A percentile compares a stretch with the other conserved stretches of the same genome.
Evolutionary conservation across 2,329 filamentous ascomycete species (phyloP).

Genomic region (Colletotrichum coccodes): DNA sequence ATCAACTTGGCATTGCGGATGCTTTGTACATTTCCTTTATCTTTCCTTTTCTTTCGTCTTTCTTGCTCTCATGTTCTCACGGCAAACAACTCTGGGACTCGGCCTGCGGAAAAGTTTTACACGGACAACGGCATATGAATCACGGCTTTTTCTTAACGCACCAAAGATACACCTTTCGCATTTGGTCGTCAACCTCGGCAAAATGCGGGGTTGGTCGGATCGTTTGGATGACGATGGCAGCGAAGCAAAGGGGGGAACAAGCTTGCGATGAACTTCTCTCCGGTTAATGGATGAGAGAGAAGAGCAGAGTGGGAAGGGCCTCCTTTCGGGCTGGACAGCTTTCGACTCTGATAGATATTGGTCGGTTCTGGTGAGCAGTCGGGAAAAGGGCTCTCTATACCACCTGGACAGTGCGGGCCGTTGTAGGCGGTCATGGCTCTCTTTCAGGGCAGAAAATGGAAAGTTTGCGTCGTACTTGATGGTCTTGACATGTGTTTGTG

Average conservation of each 20-base stretch:
- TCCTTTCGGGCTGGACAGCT: constrained; percentile 16
- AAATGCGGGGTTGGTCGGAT: constrained; percentile 30
- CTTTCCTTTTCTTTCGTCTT: constrained; percentile 12
- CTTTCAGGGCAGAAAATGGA: constrained; percentile 34
- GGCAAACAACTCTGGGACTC: constrained; percentile 32
- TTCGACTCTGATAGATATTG: constrained; percentile 32
- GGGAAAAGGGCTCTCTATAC: constrained; percentile 11
- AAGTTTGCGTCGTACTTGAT: constrained; percentile 32
- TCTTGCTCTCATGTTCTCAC: constrained; percentile 30
- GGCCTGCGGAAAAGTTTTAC: constrained; percentile 34
- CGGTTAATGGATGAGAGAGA: background rate
- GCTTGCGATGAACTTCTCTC: constrained; percentile 28
- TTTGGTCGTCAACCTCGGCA: constrained; percentile 27
- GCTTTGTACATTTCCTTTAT: constrained; percentile 30
- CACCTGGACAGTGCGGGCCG: constrained; percentile 23
- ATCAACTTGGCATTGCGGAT: constrained; percentile 32
- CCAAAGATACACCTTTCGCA: constrained; percentile 34
- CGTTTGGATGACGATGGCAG: constrained; percentile 32
- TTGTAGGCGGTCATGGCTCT: constrained; percentile 21
- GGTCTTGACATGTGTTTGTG: background rate
- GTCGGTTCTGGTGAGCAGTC: constrained; percentile 6
- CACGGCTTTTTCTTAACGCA: constrained; percentile 34
- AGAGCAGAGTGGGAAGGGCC: constrained; percentile 21
- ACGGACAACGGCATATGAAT: constrained; percentile 34
- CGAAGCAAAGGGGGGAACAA: constrained; percentile 14